Percentiles rank a stretch among this genome's conserved stretches.
These are phyloP conservation scores for Globisporangium cederbergense DNA, from an alignment of 352 stramenopile species.

Conservation along the genomic window DNA sequence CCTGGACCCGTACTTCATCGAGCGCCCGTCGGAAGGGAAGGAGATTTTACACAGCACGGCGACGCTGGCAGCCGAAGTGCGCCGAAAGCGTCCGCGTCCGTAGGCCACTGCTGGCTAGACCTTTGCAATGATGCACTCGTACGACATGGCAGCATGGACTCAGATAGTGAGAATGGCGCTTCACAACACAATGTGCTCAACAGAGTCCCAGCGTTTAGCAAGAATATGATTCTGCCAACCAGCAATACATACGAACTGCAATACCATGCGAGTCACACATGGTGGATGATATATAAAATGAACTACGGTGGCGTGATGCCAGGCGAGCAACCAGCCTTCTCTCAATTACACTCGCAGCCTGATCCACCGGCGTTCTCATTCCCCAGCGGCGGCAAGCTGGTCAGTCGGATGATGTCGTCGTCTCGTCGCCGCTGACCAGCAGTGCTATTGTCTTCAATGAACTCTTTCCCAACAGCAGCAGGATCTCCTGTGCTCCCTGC, in stretches of 20 bases:
- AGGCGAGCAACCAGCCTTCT: background rate
- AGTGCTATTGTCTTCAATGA: background rate
- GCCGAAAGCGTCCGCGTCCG: slow-evolving; percentile 64
- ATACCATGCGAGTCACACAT: too few species aligned
- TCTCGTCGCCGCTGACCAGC: slow-evolving; percentile 3
- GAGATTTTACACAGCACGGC: slow-evolving; percentile 82
- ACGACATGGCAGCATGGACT: background rate
- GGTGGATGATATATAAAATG: background rate
- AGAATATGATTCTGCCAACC: background rate
- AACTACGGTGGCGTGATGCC: background rate
- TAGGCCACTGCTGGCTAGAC: slow-evolving; percentile 14
- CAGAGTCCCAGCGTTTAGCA: background rate
- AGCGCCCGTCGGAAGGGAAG: slow-evolving; percentile 79
- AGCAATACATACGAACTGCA: too few species aligned
- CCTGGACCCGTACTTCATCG: slow-evolving; percentile 82
- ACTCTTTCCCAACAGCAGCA: background rate
- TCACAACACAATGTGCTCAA: background rate
- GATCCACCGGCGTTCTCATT: slow-evolving; percentile 19
- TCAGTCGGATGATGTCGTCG: slow-evolving; percentile 48
- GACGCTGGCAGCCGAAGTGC: slow-evolving; percentile 73
- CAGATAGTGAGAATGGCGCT: slow-evolving; percentile 8
- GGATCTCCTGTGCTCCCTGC: background rate
- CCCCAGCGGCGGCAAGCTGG: slow-evolving; percentile 20
- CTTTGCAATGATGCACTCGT: background rate
- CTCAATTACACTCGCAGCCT: slow-evolving; percentile 46